phyloP scores from a whole-genome alignment of 139 green algal species.

The Zygnema cylindricum region DNA sequence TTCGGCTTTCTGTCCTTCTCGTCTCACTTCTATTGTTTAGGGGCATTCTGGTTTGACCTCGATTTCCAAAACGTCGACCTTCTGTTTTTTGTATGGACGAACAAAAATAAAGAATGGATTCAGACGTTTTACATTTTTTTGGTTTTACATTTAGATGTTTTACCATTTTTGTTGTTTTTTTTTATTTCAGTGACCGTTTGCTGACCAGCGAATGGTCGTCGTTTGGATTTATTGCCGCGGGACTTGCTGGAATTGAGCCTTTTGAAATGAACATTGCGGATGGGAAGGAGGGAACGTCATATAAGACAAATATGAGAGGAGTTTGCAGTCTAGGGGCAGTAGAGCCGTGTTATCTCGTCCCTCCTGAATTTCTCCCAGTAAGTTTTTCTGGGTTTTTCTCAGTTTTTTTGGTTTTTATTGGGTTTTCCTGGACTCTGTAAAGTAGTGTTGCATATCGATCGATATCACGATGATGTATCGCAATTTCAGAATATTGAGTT shows the following conservation, averaged over 20 bases:
- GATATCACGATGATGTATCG: background rate
- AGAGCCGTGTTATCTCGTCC: background rate
- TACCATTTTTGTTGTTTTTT: too few relatives aligned
- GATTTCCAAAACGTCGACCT: too few relatives aligned
- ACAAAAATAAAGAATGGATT: too few relatives aligned
- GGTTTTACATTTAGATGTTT: too few relatives aligned
- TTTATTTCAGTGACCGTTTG: slow-evolving; percentile 41
- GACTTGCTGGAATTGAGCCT: slow-evolving; percentile 5
- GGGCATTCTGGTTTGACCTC: too few relatives aligned
- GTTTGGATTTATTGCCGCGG: slow-evolving; percentile 45
- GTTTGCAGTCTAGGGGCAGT: background rate
- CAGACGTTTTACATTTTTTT: too few relatives aligned
- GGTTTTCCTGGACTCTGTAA: too few relatives aligned
- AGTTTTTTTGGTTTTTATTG: too few relatives aligned
- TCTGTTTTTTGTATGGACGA: too few relatives aligned
- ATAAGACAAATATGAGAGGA: background rate
- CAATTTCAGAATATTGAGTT: background rate
- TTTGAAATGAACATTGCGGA: slow-evolving; percentile 18
- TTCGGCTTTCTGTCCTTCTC: too few relatives aligned
- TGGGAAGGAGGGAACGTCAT: background rate
- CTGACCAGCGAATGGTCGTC: slow-evolving; percentile 39
- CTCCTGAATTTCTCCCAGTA: background rate
- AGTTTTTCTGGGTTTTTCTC: too few relatives aligned
- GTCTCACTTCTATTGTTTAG: too few relatives aligned
- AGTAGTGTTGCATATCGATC: background rate